Evolutionary conservation across 2,329 filamentous ascomycete species (phyloP), one percentile per base, ranked within the genome.

Genomic region (Cladosporium sp.): DNA sequence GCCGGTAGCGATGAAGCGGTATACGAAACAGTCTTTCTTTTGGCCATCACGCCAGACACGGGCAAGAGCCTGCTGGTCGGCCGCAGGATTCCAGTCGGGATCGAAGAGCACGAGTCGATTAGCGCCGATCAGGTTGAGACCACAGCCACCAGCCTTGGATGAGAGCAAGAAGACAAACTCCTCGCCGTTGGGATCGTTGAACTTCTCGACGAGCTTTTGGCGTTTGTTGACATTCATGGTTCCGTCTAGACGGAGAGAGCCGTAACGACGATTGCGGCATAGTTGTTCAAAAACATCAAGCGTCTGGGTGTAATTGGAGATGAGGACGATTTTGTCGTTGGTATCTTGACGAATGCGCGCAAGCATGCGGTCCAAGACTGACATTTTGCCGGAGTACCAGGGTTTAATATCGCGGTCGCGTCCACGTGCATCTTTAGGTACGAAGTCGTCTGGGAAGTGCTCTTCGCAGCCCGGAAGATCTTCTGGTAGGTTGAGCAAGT

Each of bases 1-100:
- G 3, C 93, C 93, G 0, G 94, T 97, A 0, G 91, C 88, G 61
- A 98, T 98, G 72, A 98, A 98, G n/a, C 93, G 87, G 69, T 98
- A 98, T 13, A 98, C 93, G 62, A 98, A 98, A 64, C 93, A 98
- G 64, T 98, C 93, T 66, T 98, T 98, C 78, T 94, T 97, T 69
- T 98, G 93, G 0, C 93, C 93, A 62, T 98, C 93, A 76, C 93
- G 88, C 93, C 93, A 98, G 16, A 98, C 93, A 74, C 93, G 87
- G 30, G 93, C 93, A 25, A 98, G 79, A 3, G 93, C 93, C 72
- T 98, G 93, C 68, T 98, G 93, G 64, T 98, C 93, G 1, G 93
- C 91, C 3, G 93, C 93, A 0, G 93, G 93, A 62, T 98, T 98
- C 93, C 93, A 98, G 69, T 77, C 73, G 0, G 93, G 93, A 59